These are phyloP conservation scores for Amanita muscaria DNA, from an alignment of 768 basidiomycete genomes.

Conservation along the genomic window DNA sequence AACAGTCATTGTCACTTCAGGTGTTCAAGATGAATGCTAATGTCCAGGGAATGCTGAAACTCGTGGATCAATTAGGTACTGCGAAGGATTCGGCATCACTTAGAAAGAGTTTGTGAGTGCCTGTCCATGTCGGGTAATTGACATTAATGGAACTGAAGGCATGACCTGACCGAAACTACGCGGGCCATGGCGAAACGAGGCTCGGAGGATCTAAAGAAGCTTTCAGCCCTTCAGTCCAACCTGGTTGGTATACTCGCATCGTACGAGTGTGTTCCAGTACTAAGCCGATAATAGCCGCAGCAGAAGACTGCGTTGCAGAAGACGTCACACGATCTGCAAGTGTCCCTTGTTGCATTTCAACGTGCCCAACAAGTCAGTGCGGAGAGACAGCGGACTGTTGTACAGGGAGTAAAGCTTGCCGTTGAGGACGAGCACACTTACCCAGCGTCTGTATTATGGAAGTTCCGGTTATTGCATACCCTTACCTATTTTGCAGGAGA, in stretches of 20 bases:
- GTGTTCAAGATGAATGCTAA: conserved; percentile 99
- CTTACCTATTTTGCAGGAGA: conserved; percentile 13
- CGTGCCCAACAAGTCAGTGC: conserved; percentile 85
- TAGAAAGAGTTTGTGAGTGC: conserved; percentile 78
- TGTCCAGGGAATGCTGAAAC: conserved; percentile 87
- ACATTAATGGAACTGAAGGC: conserved; percentile 27
- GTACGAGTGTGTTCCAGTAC: neutral
- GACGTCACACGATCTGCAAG: conserved; percentile 86
- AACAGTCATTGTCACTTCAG: conserved; percentile 79
- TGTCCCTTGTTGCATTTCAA: conserved; percentile 88
- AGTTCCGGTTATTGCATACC: too few species aligned
- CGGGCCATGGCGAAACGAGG: conserved; percentile 92
- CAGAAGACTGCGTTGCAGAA: conserved; percentile 84
- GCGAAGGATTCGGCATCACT: conserved; percentile 69
- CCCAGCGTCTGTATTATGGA: conserved; percentile 15
- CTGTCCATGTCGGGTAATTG: neutral
- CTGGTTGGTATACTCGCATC: conserved; percentile 35
- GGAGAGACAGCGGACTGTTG: conserved; percentile 81
- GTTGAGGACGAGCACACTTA: conserved; percentile 63
- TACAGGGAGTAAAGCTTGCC: conserved; percentile 76
- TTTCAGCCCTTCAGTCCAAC: conserved; percentile 57
- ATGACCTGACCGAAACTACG: conserved; percentile 91
- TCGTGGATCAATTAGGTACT: conserved; percentile 95
- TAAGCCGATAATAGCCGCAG: conserved; percentile 43
- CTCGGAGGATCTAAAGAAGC: conserved; percentile 86